Percentiles rank a stretch among this genome's conserved stretches.
These are phyloP conservation scores for Pseudocercospora eumusae DNA, from an alignment of 2,329 filamentous ascomycete genomes.

Conservation along the genomic window DNA sequence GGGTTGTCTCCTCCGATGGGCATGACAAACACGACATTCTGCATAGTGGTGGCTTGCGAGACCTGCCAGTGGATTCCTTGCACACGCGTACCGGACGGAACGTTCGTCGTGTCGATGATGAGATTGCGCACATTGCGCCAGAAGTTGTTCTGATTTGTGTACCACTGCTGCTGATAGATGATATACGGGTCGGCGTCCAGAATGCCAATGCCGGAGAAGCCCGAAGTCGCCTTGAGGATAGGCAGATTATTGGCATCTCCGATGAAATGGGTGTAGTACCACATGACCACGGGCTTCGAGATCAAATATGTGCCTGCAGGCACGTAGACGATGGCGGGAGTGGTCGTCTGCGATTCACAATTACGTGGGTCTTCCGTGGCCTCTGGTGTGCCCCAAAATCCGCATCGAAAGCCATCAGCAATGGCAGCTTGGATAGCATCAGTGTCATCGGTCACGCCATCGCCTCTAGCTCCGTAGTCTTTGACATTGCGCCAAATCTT, in stretches of 20 bases:
- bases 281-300: conserved; percentile 74
- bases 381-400: conserved; percentile 8
- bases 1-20: conserved; percentile 38
- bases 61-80: conserved; percentile 68
- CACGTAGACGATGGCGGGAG: conserved; percentile 87
- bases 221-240: conserved; percentile 49
- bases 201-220: conserved; percentile 39
- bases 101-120: conserved; percentile 52
- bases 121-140: conserved; percentile 62
- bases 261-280: conserved; percentile 92
- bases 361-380: conserved; percentile 8
- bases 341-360: conserved; percentile 79
- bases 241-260: conserved; percentile 75
- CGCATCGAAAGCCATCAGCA: conserved; percentile 36
- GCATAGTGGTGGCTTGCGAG: conserved; percentile 62
- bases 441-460: conserved; percentile 80
- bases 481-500: conserved; percentile 53
- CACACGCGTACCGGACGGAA: conserved; percentile 29
- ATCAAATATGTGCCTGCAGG: conserved; percentile 83
- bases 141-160: conserved; percentile 48
- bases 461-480: conserved; percentile 52
- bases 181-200: conserved; percentile 41
- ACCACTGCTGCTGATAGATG: conserved; percentile 38
- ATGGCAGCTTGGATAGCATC: conserved; percentile 46
- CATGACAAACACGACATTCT: conserved; percentile 60